Evolutionary conservation across 192 early-diverging fungal genomes (phyloP).

Genomic region (Coemansia sp.): DNA sequence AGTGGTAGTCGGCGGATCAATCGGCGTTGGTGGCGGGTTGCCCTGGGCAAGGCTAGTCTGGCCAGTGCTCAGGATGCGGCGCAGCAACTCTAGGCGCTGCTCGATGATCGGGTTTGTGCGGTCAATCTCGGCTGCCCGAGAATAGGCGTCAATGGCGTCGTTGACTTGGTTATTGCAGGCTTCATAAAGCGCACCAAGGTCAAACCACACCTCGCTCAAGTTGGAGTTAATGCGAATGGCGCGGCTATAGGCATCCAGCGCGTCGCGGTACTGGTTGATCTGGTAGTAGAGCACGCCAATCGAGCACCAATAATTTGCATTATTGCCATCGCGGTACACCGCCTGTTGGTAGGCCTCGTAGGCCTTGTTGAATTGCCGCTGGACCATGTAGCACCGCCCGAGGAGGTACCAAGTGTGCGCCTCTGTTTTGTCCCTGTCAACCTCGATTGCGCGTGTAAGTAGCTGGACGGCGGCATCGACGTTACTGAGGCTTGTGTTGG

Average conservation of each 20-base stretch:
- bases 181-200: slow-evolving; percentile 95
- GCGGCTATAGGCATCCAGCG: slow-evolving; percentile 93
- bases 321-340: slow-evolving; percentile 86
- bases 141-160: slow-evolving; percentile 97
- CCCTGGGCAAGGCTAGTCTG: slow-evolving; percentile 25
- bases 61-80: slow-evolving; percentile 45
- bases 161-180: slow-evolving; percentile 95
- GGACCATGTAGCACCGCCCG: slow-evolving; percentile 95
- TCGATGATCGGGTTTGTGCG: slow-evolving; percentile 84
- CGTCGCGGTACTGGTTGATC: slow-evolving; percentile 91
- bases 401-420: slow-evolving; percentile 94
- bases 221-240: slow-evolving; percentile 92
- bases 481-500: slow-evolving; percentile 76
- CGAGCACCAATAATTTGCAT: slow-evolving; percentile 98
- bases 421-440: slow-evolving; percentile 76
- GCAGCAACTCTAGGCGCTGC: slow-evolving; percentile 60
- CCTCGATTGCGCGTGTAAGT: slow-evolving; percentile 79
- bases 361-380: slow-evolving; percentile 90
- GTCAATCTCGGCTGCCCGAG: slow-evolving; percentile 88
- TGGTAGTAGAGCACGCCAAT: slow-evolving; percentile 98
- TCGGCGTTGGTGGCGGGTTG: slow-evolving; percentile 34
- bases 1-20: slow-evolving; percentile 38
- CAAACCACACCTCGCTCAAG: slow-evolving; percentile 97
- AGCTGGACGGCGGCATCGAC: slow-evolving; percentile 80
- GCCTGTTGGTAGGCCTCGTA: slow-evolving; percentile 98